phyloP scores from a whole-genome alignment of 192 early-diverging fungal species.

The Geranomyces michiganensis region DNA sequence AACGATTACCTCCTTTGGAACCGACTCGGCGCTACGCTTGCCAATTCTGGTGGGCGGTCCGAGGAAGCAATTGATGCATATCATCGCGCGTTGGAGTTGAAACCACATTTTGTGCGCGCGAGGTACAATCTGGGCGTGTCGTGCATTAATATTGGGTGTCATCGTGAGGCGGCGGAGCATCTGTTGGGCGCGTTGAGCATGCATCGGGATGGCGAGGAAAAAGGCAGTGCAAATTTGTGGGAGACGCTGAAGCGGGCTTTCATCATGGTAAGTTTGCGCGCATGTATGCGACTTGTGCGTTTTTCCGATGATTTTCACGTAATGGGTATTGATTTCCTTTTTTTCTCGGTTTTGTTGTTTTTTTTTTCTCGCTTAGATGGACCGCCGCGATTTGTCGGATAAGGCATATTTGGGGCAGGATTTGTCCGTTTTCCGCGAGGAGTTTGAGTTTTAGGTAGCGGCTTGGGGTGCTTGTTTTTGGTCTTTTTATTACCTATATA shows the following conservation, averaged over 20 bases:
- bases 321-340: too few relatives aligned
- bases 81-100: slow-evolving; percentile 86
- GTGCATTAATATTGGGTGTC: slow-evolving; percentile 84
- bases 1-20: slow-evolving; percentile 92
- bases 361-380: slow-evolving; percentile 32
- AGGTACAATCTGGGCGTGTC: slow-evolving; percentile 92
- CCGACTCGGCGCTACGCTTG: slow-evolving; percentile 89
- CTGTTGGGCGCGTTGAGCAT: slow-evolving; percentile 79
- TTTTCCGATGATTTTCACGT: too few relatives aligned
- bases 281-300: too few relatives aligned
- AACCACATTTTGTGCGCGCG: slow-evolving; percentile 89
- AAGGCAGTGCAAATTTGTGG: slow-evolving; percentile 43
- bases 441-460: slow-evolving; percentile 46
- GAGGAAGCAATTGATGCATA: slow-evolving; percentile 86
- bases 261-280: slow-evolving; percentile 32
- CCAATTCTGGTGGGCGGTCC: slow-evolving; percentile 61
- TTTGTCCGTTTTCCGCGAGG: slow-evolving; percentile 37
- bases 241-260: slow-evolving; percentile 39
- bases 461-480: not conserved
- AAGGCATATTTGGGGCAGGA: slow-evolving; percentile 29
- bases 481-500: not conserved
- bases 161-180: slow-evolving; percentile 89
- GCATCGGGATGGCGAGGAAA: slow-evolving; percentile 49
- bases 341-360: not conserved
- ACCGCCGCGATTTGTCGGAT: slow-evolving; percentile 44